These are phyloP conservation scores for Tulasnella sp. DNA, from an alignment of 768 basidiomycete species.

Conservation along the genomic window DNA sequence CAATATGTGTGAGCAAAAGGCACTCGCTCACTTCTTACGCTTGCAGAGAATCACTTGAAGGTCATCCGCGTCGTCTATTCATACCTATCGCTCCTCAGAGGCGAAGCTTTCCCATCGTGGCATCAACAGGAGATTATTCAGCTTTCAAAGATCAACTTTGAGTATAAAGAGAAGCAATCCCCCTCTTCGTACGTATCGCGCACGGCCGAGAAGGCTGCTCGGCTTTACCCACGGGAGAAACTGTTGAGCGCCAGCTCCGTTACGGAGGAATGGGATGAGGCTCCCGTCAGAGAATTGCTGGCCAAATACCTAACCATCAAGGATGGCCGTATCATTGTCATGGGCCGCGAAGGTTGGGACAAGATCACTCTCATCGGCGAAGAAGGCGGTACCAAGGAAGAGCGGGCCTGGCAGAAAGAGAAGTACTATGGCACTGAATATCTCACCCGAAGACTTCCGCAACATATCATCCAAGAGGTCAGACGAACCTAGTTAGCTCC, in stretches of 20 bases:
- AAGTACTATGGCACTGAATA: constrained; percentile 91
- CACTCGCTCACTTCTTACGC: constrained; percentile 39
- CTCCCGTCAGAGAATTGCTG: constrained; percentile 51
- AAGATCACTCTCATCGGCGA: constrained; percentile 37
- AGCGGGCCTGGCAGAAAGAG: constrained; percentile 57
- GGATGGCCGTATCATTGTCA: constrained; percentile 60
- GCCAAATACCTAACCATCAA: constrained; percentile 35
- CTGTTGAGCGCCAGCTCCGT: constrained; percentile 62
- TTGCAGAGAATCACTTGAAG: constrained; percentile 11
- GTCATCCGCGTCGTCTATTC: constrained; percentile 13
- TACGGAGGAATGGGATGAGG: constrained; percentile 62
- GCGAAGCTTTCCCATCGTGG: constrained; percentile 34
- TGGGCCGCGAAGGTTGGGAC: constrained; percentile 57
- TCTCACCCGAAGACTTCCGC: constrained; percentile 38
- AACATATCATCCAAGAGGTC: constrained; percentile 55
- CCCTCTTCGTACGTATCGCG: constrained; percentile 72
- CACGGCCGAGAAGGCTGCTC: constrained; percentile 62
- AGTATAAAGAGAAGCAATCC: constrained; percentile 69
- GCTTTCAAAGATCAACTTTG: constrained; percentile 66
- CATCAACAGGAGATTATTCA: constrained; percentile 55
- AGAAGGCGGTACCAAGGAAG: constrained; percentile 27
- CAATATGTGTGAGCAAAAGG: background rate
- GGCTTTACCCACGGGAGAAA: constrained; percentile 72
- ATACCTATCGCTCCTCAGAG: constrained; percentile 30
- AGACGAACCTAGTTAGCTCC: constrained; percentile 33